phyloP scores from a whole-genome alignment of 257 asterid genomes.

The Cruciata laevipes region DNA sequence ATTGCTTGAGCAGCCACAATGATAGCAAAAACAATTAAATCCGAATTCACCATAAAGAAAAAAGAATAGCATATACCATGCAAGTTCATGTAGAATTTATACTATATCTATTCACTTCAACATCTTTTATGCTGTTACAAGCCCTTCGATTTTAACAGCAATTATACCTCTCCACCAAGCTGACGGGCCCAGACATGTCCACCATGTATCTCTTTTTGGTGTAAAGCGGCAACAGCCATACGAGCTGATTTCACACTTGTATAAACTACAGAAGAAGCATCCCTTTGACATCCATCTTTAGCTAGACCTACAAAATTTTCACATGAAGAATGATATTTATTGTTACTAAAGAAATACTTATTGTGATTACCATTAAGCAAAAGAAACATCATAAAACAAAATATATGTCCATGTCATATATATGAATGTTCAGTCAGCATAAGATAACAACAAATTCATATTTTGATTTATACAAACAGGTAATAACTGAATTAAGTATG shows the following conservation, averaged over 20 bases:
- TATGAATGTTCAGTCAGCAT: not conserved
- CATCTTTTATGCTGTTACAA: not conserved
- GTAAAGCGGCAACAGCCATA: conserved; percentile 74
- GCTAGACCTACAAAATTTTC: conserved; percentile 53
- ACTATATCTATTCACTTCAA: too few relatives aligned
- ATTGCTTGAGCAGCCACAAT: not conserved
- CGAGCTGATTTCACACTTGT: conserved; percentile 91
- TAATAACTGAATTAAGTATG: not conserved
- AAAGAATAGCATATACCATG: too few relatives aligned
- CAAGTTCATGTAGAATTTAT: not conserved
- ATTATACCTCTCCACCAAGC: conserved; percentile 93
- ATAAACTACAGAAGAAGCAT: conserved; percentile 68
- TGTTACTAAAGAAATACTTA: not conserved
- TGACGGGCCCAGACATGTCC: conserved; percentile 92
- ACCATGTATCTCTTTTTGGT: conserved; percentile 70
- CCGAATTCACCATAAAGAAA: not conserved
- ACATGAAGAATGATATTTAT: not conserved
- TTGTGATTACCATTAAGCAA: not conserved
- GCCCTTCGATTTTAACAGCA: conserved; percentile 5
- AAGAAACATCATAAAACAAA: not conserved
- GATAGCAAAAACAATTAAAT: not conserved
- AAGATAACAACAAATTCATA: not conserved
- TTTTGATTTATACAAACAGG: not conserved
- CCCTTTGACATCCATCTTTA: conserved; percentile 77
- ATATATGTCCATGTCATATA: not conserved